Base-by-base conservation (phyloP, 441 rosid genomes). In the Kokia cookei region DNA sequence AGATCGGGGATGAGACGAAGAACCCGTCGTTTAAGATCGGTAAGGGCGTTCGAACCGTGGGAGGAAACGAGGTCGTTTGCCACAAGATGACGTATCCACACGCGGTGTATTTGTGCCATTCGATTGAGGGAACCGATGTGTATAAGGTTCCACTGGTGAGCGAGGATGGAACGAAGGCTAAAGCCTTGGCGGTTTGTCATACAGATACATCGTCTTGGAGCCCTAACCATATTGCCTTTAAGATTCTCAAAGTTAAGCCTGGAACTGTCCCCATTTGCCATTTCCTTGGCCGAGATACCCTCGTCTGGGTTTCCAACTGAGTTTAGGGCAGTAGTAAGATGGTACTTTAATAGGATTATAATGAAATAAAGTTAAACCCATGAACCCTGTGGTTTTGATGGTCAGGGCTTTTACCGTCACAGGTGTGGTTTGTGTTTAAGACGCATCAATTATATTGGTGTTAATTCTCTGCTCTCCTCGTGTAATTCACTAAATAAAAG, bases 371-470 rank as follows among this genome's bases (percentile, higher is more conserved):
- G 19, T 2, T 14, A 2, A 60, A 5, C 22, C 2, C 15, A 9
- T n/a, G 0, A 32, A 32, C 0, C 32, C 1, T 29, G 0, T 0
- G 5, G 5, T 32, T 32, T 0, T 32, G 27, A 26, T 26, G 27
- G 1, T 4, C 35, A 32, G 6, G 5, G 35, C 1, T 1, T 32
- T 4, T 1, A 4, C 32, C 32, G 0, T 0, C 3, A 0, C 0
- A 27, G 2, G 3, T 27, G 3, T 2, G 32, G 32, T 0, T 0
- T 29, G 32, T 29, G 4, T 1, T 29, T 0, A 1, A 29, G 4
- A 0, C 5, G 0, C 1, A 1, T 0, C 0, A 32, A 0, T 32
- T 0, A 1, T 0, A 0, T 4, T 32, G 4, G 0, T 32, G 1
- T 5, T 32, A 32, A 1, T 1, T 4, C 0, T 32, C 4, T 4